Evolutionary conservation across 768 basidiomycete species (phyloP).

Genomic region (Boletus patriciae): DNA sequence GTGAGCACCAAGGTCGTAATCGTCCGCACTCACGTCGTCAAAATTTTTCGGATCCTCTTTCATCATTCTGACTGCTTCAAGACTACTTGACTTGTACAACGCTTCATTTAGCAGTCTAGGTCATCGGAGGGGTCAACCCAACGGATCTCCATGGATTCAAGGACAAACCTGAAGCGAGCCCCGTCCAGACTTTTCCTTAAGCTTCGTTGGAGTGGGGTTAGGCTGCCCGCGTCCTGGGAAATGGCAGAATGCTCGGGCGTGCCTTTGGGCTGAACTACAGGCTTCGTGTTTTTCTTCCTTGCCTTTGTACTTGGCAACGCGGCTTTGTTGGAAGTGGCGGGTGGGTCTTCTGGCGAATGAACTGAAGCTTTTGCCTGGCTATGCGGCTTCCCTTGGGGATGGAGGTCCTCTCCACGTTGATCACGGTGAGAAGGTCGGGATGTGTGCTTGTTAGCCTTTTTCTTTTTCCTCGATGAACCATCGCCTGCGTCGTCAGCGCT

Average conservation of each 20-base stretch:
- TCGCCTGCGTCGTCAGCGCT: constrained; percentile 25
- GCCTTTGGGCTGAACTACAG: constrained; percentile 21
- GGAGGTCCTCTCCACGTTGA: constrained; percentile 4
- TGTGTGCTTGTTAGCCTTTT: neutral
- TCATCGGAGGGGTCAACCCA: constrained; percentile 7
- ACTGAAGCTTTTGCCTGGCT: constrained; percentile 10
- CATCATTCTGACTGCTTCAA: constrained; percentile 77
- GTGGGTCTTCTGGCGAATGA: constrained; percentile 8
- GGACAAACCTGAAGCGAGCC: constrained; percentile 75
- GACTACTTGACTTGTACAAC: constrained; percentile 84
- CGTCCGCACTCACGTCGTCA: constrained; percentile 60
- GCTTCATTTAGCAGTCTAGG: constrained; percentile 86
- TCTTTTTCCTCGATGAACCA: constrained; percentile 24
- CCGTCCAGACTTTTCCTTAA: constrained; percentile 83
- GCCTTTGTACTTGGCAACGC: constrained; percentile 12
- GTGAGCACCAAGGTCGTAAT: constrained; percentile 3
- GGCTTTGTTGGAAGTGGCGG: constrained; percentile 1
- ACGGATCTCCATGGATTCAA: neutral
- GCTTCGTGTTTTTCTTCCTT: constrained; percentile 23
- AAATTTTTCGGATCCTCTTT: constrained; percentile 77
- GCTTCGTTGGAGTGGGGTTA: constrained; percentile 72
- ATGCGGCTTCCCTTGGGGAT: neutral
- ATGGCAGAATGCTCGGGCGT: constrained; percentile 15
- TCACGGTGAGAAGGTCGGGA: constrained; percentile 6
- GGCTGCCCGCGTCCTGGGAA: constrained; percentile 22